Base-by-base conservation (phyloP, 164 flowering plant genomes). In the Nymphaea thermarum region DNA sequence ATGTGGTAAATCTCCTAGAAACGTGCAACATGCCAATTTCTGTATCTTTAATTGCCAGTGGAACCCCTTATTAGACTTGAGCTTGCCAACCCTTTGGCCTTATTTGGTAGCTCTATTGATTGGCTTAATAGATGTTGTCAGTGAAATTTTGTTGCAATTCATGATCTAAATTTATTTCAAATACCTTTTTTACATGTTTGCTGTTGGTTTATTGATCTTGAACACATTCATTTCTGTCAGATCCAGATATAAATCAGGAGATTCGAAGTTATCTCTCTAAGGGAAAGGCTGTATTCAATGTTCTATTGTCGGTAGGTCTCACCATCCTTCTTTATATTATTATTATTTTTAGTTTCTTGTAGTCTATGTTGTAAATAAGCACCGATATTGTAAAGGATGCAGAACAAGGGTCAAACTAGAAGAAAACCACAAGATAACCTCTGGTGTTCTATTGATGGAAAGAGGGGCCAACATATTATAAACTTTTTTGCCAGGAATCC, bases 221-320 rank as follows among this genome's bases (percentile, higher is more conserved):
- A 55, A 8, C 3, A 59, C 60, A 11, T 15, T 67, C 42, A 42
- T n/a, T 63, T 3, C 1, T 42, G 8, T 80, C 80, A 94, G 99
- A 91, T 74, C 84, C 85, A 68, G 96, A 87, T 3, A 90, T 94
- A 96, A 95, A 88, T 76, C 60, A 62, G 67, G 96, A 88, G 82
- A 88, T 94, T 71, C 88, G 88, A 72, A 66, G 71, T 5, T 66
- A 87, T 77, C 68, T 87, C 51, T 82, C 92, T n/a, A 73, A 67
- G 69, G 96, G 96, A 53, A 80, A 78, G 70, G 96, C 96, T 14
- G 71, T 75, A 62, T 91, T 90, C 77, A 78, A 73, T 74, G 86
- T 91, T 70, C 82, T 73, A 6, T 69, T 83, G 43, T 83, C 85
- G 91, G 98, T 93, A 83, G 55, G 88, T 61, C 53, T 45, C 5